Base-by-base conservation (phyloP, 2,329 filamentous ascomycete genomes). In the Sporothrix mexicana region DNA sequence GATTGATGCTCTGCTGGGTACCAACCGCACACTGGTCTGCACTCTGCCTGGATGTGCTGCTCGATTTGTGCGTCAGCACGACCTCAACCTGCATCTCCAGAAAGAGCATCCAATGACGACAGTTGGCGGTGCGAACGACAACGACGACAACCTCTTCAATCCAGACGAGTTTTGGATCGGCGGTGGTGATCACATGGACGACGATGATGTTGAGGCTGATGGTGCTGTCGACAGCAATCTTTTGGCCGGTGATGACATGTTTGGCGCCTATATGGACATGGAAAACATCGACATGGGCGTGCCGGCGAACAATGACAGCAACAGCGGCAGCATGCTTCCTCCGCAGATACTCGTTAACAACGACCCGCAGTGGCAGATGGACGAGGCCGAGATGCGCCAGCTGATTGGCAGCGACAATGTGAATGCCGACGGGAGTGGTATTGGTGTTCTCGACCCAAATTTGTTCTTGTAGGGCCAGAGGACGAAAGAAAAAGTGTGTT, bases 1-100 rank as follows among this genome's bases (percentile, higher is more conserved):
- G 4, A 75, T 81, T 13, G 81, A 80, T 57, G 81, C 80, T 3
- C 59, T 76, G 10, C 55, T 74, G 55, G 81, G 81, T 45, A 80
- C 80, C 23, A 84, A 84, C 71, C 81, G 83, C 59, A 85, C 82
- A 2, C 77, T 88, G 4, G 73, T 78, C 3, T 89, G 87, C 71
- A 78, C 82, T 0, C 75, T 79, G 10, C 62, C 76, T 1, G 82
- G 83, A 17, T 89, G 87, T 73, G 72, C 76, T 7, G 79, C 83
- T 47, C 82, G 80, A 17, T 89, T 89, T 75, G 80, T 83, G 53
- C 85, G 87, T 45, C 83, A 85, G 72, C 82, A 84, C 74, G 87
- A 89, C 70, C 81, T 88, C 10, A 80, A 85, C 59, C 75, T 80
- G 2, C 87, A 89, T 76, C 70, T 86, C 2, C 78, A 80, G 57